Evolutionary conservation across 148 eudicot species (phyloP), one percentile per base, ranked within the genome.

Genomic region (Beta vulgaris): DNA sequence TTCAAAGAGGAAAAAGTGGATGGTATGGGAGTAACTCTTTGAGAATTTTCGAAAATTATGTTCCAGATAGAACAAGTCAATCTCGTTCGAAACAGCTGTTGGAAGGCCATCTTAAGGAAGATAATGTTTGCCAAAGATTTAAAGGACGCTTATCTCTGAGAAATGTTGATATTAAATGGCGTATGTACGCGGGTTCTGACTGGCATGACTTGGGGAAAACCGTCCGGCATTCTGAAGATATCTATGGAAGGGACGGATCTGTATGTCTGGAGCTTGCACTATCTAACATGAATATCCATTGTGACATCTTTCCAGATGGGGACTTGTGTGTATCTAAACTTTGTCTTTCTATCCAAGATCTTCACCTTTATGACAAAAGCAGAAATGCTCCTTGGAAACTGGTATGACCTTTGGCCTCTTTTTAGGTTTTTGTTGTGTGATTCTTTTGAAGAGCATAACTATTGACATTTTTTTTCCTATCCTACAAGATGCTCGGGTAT

Each of bases 141-240:
- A 91, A 83, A 87, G 93, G 96, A 23, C 80, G 88, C 69, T 77
- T 92, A 72, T 72, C 76, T 80, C 78, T 95, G 73, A 86, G 84
- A 72, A 89, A 95, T 69, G 81, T 88, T 36, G 86, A 88, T 69
- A 82, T 95, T 25, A 80, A 67, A 40, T 95, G 98, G 98, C 78
- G 82, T 77, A 85, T 95, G 90, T 87, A 83, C 84, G 88, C 81
- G 73, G 98, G 98, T 74, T 90, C 92, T 75, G 97, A 90, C 81
- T 95, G 98, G 98, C 69, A 72, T 63, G 86, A 85, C 68, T 75
- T 77, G 69, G 83, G 80, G 63, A 75, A 74, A 53, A 48, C 71
- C 73, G 77, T 25, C 72, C 77, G 35, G 58, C 71, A 78, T 73
- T 82, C 83, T 82, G 75, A 73, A 55, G 46, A 43, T 68, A 76